Conservation (phyloP, 1,139 yeast genomes). For the Debaryomyces coudertii region DNA sequence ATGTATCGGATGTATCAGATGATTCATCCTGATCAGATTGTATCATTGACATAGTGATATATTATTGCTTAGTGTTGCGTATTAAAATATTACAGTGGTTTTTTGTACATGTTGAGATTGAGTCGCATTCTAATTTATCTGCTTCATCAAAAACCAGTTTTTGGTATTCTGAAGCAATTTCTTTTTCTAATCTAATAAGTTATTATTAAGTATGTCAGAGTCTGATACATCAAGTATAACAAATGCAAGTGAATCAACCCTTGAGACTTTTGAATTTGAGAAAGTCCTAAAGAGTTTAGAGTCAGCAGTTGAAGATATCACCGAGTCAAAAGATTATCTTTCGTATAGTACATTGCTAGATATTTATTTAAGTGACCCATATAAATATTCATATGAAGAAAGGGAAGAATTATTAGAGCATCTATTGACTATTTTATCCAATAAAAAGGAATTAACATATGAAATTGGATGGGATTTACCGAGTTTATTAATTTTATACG, state of each 20-base stretch:
- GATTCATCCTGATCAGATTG: conserved; percentile 21
- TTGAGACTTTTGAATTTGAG: conserved; percentile 31
- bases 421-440: conserved; percentile 33
- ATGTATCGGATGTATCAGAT: conserved; percentile 2
- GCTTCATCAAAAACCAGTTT: neutral
- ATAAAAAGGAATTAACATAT: conserved; percentile 52
- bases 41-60: conserved; percentile 15
- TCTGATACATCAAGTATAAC: conserved; percentile 20
- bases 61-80: neutral
- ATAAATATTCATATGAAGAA: conserved; percentile 50
- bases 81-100: neutral
- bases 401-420: conserved; percentile 48
- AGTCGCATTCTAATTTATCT: conserved; percentile 3
- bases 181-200: neutral
- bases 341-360: conserved; percentile 77
- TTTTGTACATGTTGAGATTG: neutral
- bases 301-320: conserved; percentile 41
- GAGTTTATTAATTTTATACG: conserved; percentile 52
- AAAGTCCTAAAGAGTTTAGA: conserved; percentile 32
- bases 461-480: conserved; percentile 94
- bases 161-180: neutral
- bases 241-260: conserved; percentile 28
- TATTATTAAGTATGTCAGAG: conserved; percentile 22
- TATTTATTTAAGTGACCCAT: conserved; percentile 54
- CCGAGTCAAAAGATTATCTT: conserved; percentile 58